Evolutionary conservation across 805 yeast genomes (phyloP).

Genomic region (Candida schatavii): DNA sequence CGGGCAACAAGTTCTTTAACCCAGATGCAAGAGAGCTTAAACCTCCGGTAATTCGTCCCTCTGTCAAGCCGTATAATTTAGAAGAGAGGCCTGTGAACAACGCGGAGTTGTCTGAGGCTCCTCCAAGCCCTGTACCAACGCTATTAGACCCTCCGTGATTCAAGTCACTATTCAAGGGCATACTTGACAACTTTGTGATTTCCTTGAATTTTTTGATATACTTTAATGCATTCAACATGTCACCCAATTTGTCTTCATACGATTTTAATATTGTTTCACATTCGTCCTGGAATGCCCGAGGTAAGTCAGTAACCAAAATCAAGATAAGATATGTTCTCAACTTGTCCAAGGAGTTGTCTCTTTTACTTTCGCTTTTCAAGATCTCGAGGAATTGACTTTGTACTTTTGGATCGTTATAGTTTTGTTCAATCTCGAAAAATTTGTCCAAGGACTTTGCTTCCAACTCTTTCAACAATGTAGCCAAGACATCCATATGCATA

Average conservation of each 20-base stretch:
- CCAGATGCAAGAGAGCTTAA: constrained; percentile 87
- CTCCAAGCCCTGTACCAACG: background rate
- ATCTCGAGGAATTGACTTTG: constrained; percentile 60
- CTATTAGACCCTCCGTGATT: constrained; percentile 1
- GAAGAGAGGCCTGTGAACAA: constrained; percentile 72
- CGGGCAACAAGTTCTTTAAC: constrained; percentile 82
- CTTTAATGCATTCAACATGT: constrained; percentile 55
- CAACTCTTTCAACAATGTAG: constrained; percentile 75
- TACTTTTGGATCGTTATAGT: constrained; percentile 57
- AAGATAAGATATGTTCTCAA: constrained; percentile 85
- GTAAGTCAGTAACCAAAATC: constrained; percentile 48
- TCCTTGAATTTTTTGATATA: constrained; percentile 84
- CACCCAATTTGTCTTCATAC: constrained; percentile 44
- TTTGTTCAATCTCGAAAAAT: constrained; percentile 92
- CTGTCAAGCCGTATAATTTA: constrained; percentile 76
- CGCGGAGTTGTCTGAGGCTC: constrained; percentile 44
- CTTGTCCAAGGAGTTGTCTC: constrained; percentile 73
- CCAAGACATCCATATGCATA: constrained; percentile 94
- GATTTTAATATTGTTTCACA: constrained; percentile 61
- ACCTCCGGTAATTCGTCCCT: constrained; percentile 82
- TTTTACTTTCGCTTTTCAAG: constrained; percentile 47
- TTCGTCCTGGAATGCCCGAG: constrained; percentile 37
- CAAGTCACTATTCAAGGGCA: constrained; percentile 15
- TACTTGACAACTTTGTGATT: constrained; percentile 21
- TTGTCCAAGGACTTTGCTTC: constrained; percentile 87